Conservation (phyloP, 1,284 basidiomycete species). For the Naganishia sp. region DNA sequence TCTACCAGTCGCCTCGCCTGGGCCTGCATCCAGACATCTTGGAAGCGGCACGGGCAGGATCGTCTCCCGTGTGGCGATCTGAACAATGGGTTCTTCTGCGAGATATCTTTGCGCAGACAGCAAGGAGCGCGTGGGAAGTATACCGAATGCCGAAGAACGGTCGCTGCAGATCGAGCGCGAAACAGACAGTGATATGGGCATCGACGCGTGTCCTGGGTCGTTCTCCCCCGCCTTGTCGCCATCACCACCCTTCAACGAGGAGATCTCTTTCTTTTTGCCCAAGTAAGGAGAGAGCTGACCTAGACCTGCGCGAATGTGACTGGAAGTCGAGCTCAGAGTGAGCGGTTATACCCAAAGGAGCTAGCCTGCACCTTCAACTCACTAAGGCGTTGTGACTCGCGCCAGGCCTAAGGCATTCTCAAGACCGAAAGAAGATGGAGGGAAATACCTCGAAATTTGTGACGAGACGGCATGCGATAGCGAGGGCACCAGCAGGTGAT, state of each 20-base stretch:
- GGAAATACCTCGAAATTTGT: not conserved
- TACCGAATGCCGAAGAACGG: too few relatives aligned
- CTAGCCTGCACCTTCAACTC: not conserved
- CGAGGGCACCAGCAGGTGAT: not conserved
- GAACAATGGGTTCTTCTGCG: not conserved
- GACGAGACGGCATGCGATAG: not conserved
- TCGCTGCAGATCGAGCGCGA: not conserved
- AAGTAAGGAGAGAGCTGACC: too few relatives aligned
- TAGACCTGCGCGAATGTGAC: not conserved
- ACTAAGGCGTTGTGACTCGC: not conserved
- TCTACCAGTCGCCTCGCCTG: not conserved
- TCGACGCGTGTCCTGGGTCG: too few relatives aligned
- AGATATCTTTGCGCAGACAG: conserved; percentile 9
- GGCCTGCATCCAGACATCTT: not conserved
- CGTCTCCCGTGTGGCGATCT: conserved; percentile 10
- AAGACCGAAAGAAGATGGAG: not conserved
- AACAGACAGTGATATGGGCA: not conserved
- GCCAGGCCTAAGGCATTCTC: not conserved
- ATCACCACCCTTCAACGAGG: too few relatives aligned
- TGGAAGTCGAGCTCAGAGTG: not conserved
- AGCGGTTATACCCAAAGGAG: not conserved
- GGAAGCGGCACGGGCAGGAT: not conserved
- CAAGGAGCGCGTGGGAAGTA: not conserved
- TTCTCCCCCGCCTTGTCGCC: too few relatives aligned
- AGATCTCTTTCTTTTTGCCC: not conserved